These are phyloP conservation scores for Silene conica DNA, from an alignment of 148 eudicot species.

Conservation along the genomic window DNA sequence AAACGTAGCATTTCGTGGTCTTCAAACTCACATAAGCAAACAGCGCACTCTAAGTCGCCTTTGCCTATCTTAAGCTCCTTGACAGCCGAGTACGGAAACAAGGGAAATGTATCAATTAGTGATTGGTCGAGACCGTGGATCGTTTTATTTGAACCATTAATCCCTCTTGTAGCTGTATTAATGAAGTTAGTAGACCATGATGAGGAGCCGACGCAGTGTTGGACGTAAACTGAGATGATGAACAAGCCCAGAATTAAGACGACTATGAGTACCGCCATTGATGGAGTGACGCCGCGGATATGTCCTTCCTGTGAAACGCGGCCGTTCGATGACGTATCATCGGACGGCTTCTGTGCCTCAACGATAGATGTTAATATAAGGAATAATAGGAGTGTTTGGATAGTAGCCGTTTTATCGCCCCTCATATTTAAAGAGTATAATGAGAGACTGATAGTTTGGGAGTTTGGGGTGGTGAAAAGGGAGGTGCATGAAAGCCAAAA, in stretches of 20 bases:
- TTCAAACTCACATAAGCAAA: conserved; percentile 41
- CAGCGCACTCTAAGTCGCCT: conserved; percentile 43
- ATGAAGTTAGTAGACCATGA: background rate
- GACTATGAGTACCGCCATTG: conserved; percentile 25
- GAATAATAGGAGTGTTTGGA: background rate
- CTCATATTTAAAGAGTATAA: no score
- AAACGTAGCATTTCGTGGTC: conserved; percentile 33
- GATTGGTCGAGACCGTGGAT: conserved; percentile 26
- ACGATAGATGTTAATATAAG: background rate
- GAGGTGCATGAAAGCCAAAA: no score
- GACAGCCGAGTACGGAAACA: conserved; percentile 29
- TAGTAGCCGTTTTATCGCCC: no score
- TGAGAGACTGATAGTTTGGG: no score
- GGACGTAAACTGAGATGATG: conserved; percentile 37
- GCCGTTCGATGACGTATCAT: background rate
- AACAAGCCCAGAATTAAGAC: conserved; percentile 29
- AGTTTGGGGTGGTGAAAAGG: no score
- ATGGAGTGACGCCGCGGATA: conserved; percentile 15
- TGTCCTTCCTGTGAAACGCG: background rate
- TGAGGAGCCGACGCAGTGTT: conserved; percentile 17
- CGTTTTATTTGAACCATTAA: background rate
- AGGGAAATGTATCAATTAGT: conserved; percentile 32
- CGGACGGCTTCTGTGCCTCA: conserved; percentile 19
- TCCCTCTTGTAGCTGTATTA: background rate
- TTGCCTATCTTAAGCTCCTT: conserved; percentile 37